Percentiles rank a stretch among this genome's conserved stretches.
phyloP scores from a whole-genome alignment of 108 stramenopile species.

The Schizochytrium sp. region DNA sequence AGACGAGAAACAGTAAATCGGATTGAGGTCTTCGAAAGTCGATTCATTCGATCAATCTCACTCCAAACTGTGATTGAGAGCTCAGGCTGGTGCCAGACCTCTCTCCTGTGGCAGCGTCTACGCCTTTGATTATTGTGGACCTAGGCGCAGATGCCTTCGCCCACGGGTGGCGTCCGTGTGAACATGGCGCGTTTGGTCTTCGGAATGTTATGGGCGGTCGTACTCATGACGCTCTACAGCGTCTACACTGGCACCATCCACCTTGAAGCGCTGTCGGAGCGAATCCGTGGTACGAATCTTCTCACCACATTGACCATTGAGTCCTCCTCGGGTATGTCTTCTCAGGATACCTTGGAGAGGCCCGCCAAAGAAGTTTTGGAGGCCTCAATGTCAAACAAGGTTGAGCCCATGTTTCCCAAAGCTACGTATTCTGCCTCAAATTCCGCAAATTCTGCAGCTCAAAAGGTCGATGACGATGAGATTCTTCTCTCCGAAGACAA shows the following conservation, averaged over 20 bases:
- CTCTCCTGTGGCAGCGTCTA: too few relatives aligned
- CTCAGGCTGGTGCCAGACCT: too few relatives aligned
- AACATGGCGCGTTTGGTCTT: neutral
- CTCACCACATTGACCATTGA: neutral
- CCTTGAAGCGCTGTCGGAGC: constrained; percentile 12
- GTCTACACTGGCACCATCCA: constrained; percentile 1
- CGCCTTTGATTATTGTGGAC: too few relatives aligned
- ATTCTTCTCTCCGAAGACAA: neutral
- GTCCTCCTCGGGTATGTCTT: neutral
- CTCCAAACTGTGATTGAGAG: too few relatives aligned
- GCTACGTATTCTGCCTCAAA: neutral
- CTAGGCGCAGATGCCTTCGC: too few relatives aligned
- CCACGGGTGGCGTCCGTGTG: too few relatives aligned
- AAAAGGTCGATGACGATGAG: neutral
- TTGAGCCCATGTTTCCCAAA: neutral
- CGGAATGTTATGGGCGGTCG: constrained; percentile 12
- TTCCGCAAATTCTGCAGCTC: neutral
- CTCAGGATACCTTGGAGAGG: neutral
- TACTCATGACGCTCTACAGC: constrained; percentile 37
- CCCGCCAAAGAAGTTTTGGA: too few relatives aligned
- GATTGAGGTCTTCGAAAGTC: too few relatives aligned
- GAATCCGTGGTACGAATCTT: neutral
- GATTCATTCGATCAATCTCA: too few relatives aligned
- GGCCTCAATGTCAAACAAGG: neutral
- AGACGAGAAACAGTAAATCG: too few relatives aligned